Percentiles rank a stretch among this genome's conserved stretches.
phyloP scores from a whole-genome alignment of 1,284 basidiomycete species.

The Cutaneotrichosporon cutaneum region DNA sequence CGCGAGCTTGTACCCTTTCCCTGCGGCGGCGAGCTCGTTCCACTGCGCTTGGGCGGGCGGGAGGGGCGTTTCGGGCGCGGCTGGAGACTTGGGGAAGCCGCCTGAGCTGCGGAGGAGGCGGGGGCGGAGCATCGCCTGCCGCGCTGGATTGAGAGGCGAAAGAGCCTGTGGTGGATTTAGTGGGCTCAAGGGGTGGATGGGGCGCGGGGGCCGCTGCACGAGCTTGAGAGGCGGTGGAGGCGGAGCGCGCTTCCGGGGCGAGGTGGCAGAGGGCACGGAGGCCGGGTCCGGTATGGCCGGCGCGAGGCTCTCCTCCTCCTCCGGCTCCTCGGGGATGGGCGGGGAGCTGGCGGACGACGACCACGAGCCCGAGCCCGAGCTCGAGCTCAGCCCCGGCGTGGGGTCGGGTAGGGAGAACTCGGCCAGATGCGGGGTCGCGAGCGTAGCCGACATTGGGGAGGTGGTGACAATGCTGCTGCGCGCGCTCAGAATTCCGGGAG shows the following conservation, averaged over 20 bases:
- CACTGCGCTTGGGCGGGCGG: constrained; percentile 19
- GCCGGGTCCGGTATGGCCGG: background rate
- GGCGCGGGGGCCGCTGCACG: background rate
- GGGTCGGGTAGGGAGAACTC: background rate
- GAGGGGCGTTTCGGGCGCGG: background rate
- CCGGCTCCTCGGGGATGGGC: constrained; percentile 22
- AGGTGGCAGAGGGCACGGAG: background rate
- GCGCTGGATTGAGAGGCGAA: constrained; percentile 20
- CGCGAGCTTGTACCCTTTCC: constrained; percentile 49
- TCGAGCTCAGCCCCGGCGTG: background rate
- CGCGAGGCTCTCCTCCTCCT: constrained; percentile 10
- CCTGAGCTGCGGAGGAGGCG: background rate
- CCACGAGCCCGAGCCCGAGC: background rate
- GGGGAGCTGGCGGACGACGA: constrained; percentile 8
- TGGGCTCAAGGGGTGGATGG: background rate
- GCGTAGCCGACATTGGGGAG: background rate
- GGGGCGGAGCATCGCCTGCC: constrained; percentile 10
- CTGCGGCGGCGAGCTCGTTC: constrained; percentile 40
- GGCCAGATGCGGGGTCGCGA: background rate
- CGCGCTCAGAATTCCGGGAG: background rate
- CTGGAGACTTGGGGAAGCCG: background rate
- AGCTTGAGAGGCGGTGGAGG: constrained; percentile 20
- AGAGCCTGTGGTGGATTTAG: background rate
- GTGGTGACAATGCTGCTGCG: background rate
- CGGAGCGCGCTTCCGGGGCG: constrained; percentile 11